phyloP scores from a whole-genome alignment of 176 grass and related monocot genomes.

The Zoysia pacifica region DNA sequence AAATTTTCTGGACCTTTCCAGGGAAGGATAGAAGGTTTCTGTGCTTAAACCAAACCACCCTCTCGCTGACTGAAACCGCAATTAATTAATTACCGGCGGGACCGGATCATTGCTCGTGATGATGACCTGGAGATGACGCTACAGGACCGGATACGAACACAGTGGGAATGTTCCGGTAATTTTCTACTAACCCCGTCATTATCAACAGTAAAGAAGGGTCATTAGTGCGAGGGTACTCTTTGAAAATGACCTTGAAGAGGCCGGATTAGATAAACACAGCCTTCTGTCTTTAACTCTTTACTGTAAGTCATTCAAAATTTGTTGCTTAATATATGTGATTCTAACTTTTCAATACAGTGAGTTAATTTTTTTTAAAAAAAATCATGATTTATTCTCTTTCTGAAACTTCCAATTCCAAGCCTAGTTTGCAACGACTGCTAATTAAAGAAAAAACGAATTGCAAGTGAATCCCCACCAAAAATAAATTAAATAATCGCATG shows the following conservation, averaged over 20 bases:
- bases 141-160: not conserved
- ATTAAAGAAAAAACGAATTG: not conserved
- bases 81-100: not conserved
- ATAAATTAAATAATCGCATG: not conserved
- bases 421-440: not conserved
- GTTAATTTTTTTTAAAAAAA: not conserved
- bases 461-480: not conserved
- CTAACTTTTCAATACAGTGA: no score
- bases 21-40: not conserved
- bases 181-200: slow-evolving; percentile 7
- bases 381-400: not conserved
- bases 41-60: not conserved
- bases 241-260: not conserved
- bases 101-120: not conserved
- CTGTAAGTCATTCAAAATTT: no score
- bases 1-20: not conserved
- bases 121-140: not conserved
- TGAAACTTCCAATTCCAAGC: not conserved
- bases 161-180: not conserved
- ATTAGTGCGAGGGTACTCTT: not conserved
- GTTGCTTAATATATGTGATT: no score
- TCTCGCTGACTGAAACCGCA: not conserved
- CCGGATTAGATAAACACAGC: not conserved
- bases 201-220: not conserved
- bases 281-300: not conserved